Percentiles rank a stretch among this genome's conserved stretches.
These are phyloP conservation scores for Fermentozyma sake DNA, from an alignment of 1,139 yeast species.

Conservation along the genomic window DNA sequence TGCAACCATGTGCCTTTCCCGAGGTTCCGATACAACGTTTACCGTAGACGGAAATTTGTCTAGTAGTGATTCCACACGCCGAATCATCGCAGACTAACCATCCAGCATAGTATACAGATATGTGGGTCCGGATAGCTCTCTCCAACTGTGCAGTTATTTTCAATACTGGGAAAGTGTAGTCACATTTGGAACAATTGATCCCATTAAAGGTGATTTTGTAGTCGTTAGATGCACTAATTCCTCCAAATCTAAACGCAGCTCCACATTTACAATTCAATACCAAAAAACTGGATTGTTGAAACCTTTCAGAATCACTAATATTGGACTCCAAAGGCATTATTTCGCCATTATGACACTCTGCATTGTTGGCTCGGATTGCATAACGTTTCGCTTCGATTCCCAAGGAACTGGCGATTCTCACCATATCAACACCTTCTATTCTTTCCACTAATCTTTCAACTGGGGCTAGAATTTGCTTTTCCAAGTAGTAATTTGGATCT, in stretches of 20 bases:
- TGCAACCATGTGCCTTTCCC: conserved; percentile 66
- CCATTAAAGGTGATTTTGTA: conserved; percentile 66
- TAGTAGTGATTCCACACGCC: conserved; percentile 75
- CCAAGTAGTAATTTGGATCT: conserved; percentile 77
- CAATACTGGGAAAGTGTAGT: conserved; percentile 44
- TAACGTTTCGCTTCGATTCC: conserved; percentile 74
- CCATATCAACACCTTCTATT: conserved; percentile 82
- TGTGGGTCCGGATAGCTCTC: conserved; percentile 59
- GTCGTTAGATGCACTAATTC: conserved; percentile 59
- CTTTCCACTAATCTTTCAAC: conserved; percentile 82
- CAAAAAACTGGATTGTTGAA: conserved; percentile 58
- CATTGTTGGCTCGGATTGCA: conserved; percentile 39
- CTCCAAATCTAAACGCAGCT: conserved; percentile 61
- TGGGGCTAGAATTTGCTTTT: conserved; percentile 87
- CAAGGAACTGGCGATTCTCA: conserved; percentile 68
- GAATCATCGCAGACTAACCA: conserved; percentile 83
- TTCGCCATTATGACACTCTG: conserved; percentile 32
- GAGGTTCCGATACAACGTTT: conserved; percentile 69
- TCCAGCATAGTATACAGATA: conserved; percentile 77
- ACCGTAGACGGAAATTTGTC: conserved; percentile 89
- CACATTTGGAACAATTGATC: conserved; percentile 63
- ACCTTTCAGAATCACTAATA: conserved; percentile 78
- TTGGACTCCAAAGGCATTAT: conserved; percentile 78
- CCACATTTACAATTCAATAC: conserved; percentile 64
- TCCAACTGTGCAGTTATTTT: conserved; percentile 72